phyloP scores from a whole-genome alignment of 331 rosid genomes.

The Malus hybrid region DNA sequence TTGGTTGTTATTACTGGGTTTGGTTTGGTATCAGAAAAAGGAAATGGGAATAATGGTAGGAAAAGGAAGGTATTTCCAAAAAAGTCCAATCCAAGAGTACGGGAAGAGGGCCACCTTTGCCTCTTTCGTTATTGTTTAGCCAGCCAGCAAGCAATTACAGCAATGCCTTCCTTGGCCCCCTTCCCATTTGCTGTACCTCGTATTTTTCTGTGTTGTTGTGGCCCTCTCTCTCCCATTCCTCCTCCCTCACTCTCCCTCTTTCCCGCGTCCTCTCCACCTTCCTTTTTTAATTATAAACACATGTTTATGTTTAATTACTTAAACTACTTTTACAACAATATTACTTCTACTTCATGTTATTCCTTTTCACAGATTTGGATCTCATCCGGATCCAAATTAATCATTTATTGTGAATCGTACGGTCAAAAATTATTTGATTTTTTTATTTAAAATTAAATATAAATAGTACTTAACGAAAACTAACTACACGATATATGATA shows the following conservation, averaged over 20 bases:
- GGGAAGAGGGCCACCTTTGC: conserved; percentile 87
- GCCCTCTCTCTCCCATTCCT: background rate
- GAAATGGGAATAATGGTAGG: conserved; percentile 44
- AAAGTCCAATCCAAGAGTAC: conserved; percentile 94
- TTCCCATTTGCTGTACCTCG: conserved; percentile 51
- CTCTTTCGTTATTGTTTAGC: conserved; percentile 39
- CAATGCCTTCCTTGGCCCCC: conserved; percentile 14
- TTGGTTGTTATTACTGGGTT: conserved; percentile 9
- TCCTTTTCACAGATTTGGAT: too few relatives aligned
- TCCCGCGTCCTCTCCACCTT: conserved; percentile 25
- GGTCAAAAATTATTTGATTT: fast-evolving
- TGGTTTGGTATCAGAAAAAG: conserved; percentile 42
- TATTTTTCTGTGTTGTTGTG: conserved; percentile 34
- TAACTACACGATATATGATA: too few relatives aligned
- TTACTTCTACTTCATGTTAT: background rate
- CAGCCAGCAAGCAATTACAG: conserved; percentile 31
- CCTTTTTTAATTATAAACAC: background rate
- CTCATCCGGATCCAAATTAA: too few relatives aligned
- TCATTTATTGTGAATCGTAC: too few relatives aligned
- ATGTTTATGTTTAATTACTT: background rate
- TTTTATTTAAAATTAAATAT: too few relatives aligned
- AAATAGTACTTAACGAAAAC: too few relatives aligned
- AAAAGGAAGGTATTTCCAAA: conserved; percentile 66
- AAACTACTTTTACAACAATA: background rate
- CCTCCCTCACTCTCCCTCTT: conserved; percentile 26